A percentile compares a stretch with the other conserved stretches of the same genome.
Evolutionary conservation across 768 basidiomycete species (phyloP).

Genomic region (Asterophora parasitica): DNA sequence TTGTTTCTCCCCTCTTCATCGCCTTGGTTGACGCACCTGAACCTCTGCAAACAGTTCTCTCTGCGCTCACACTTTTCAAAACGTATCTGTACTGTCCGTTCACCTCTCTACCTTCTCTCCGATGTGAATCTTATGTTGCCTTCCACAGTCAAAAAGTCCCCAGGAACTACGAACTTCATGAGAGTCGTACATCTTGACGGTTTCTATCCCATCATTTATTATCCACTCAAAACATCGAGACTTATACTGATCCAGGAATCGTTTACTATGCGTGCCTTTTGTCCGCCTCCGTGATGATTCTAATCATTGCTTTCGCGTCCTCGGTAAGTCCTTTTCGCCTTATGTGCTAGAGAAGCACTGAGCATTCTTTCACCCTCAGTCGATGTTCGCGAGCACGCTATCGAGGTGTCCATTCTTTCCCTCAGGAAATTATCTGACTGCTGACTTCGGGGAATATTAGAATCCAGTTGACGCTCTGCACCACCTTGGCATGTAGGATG

Average conservation of each 20-base stretch:
- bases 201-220: neutral
- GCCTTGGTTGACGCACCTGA: no score
- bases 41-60: neutral
- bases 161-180: neutral
- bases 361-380: neutral
- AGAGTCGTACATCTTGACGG: neutral
- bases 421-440: no score
- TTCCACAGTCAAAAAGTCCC: neutral
- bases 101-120: neutral
- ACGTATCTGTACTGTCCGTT: neutral
- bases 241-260: neutral
- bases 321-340: neutral
- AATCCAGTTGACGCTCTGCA: constrained; percentile 1
- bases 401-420: neutral
- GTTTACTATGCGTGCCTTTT: neutral
- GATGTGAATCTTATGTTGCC: no score
- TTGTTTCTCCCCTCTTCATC: neutral
- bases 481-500: constrained; percentile 1
- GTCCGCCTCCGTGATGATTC: constrained; percentile 3
- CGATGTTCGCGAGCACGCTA: constrained; percentile 1
- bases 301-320: constrained; percentile 1
- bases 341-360: neutral
- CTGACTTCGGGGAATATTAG: neutral
- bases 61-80: neutral
- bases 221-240: neutral